phyloP scores from a whole-genome alignment of 345 rosid species.

The Citrus trifoliata region DNA sequence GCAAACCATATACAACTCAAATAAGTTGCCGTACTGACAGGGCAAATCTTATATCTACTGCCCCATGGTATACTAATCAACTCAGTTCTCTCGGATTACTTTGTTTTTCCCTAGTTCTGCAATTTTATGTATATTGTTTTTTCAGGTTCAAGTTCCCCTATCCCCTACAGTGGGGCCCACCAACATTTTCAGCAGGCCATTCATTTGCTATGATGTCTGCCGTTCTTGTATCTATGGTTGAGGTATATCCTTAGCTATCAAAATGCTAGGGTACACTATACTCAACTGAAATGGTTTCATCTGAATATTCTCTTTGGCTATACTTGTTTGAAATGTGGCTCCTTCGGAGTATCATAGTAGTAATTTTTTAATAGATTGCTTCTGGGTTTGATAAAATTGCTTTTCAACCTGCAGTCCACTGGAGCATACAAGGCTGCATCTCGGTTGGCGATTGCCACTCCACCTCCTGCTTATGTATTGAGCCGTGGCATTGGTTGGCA shows the following conservation, averaged over 20 bases:
- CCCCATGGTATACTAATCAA: slow-evolving; percentile 68
- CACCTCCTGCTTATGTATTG: slow-evolving; percentile 95
- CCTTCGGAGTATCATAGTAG: neutral
- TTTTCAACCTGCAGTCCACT: slow-evolving; percentile 56
- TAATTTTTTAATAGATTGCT: neutral
- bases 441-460: slow-evolving; percentile 93
- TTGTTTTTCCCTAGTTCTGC: neutral
- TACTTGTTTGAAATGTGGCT: neutral
- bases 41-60: slow-evolving; percentile 76
- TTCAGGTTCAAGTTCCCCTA: slow-evolving; percentile 89
- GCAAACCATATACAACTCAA: slow-evolving; percentile 53
- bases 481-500: slow-evolving; percentile 99
- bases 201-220: slow-evolving; percentile 95
- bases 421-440: slow-evolving; percentile 97
- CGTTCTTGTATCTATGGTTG: slow-evolving; percentile 88
- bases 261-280: neutral
- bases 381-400: slow-evolving; percentile 4
- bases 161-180: slow-evolving; percentile 99
- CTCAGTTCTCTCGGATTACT: neutral
- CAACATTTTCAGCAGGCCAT: slow-evolving; percentile 93
- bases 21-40: slow-evolving; percentile 80
- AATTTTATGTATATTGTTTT: slow-evolving; percentile 6
- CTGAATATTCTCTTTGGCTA: neutral
- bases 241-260: slow-evolving; percentile 43
- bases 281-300: neutral